Conservation (phyloP, 108 stramenopile species). For the Cyclotella distinguenda region DNA sequence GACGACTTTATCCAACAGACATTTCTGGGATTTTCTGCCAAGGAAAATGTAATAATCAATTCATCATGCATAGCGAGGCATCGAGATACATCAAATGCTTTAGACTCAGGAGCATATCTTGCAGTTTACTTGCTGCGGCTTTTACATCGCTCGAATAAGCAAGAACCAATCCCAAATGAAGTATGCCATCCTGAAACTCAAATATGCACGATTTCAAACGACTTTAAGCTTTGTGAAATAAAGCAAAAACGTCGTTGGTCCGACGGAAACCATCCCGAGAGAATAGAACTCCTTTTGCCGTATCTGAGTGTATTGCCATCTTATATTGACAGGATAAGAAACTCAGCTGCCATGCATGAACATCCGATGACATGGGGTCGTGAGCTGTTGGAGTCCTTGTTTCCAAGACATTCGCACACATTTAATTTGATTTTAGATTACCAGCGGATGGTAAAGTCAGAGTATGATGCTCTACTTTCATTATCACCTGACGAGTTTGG, state of each 20-base stretch:
- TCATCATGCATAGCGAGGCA: slow-evolving; percentile 39
- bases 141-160: slow-evolving; percentile 14
- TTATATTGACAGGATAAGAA: slow-evolving; percentile 38
- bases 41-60: not conserved
- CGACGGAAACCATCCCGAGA: slow-evolving; percentile 14
- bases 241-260: slow-evolving; percentile 11
- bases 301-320: slow-evolving; percentile 55
- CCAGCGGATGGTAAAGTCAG: slow-evolving; percentile 60
- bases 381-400: slow-evolving; percentile 32
- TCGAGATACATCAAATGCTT: slow-evolving; percentile 50
- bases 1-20: slow-evolving; percentile 54
- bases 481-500: slow-evolving; percentile 47
- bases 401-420: slow-evolving; percentile 45
- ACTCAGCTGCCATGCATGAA: slow-evolving; percentile 10
- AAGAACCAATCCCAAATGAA: not conserved
- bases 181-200: slow-evolving; percentile 14
- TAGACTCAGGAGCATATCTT: slow-evolving; percentile 70
- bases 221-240: not conserved
- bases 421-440: slow-evolving; percentile 51
- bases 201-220: not conserved
- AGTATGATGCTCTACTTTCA: slow-evolving; percentile 60
- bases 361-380: slow-evolving; percentile 58
- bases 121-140: slow-evolving; percentile 59
- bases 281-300: slow-evolving; percentile 16
- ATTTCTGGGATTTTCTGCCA: slow-evolving; percentile 45